A percentile compares a stretch with the other conserved stretches of the same genome.
Evolutionary conservation across 305 asterid genomes (phyloP).

Genomic region (Fraxinus xanthoxyloides): DNA sequence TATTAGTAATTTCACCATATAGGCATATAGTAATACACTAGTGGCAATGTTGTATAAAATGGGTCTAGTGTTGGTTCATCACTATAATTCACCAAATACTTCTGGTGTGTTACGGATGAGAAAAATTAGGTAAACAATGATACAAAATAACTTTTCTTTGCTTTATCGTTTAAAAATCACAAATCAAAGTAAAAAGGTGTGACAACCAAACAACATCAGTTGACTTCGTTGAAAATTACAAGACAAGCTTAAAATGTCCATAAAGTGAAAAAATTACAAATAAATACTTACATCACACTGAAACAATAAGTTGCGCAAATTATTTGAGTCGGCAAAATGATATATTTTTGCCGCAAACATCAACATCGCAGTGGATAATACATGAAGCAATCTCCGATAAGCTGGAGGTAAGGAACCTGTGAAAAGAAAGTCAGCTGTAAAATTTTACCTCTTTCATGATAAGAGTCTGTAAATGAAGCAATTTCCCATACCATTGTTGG

Average conservation of each 20-base stretch:
- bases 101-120: not conserved
- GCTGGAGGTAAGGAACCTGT: constrained; percentile 67
- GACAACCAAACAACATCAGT: not conserved
- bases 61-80: not conserved
- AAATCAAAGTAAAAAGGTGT: not conserved
- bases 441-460: not conserved
- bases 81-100: not conserved
- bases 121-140: not conserved
- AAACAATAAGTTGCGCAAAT: constrained; percentile 48
- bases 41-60: not conserved
- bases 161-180: not conserved
- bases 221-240: not conserved
- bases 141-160: not conserved
- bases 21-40: not conserved
- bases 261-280: constrained; percentile 7
- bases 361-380: constrained; percentile 70
- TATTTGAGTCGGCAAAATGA: constrained; percentile 51
- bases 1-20: not conserved
- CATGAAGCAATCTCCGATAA: constrained; percentile 71
- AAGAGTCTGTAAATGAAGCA: not conserved
- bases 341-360: constrained; percentile 73
- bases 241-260: not conserved
- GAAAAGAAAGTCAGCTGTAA: constrained; percentile 18
- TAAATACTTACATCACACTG: constrained; percentile 62
- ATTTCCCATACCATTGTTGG: constrained; percentile 49